phyloP scores from a whole-genome alignment of 805 yeast species.

The Starmerella floris region DNA sequence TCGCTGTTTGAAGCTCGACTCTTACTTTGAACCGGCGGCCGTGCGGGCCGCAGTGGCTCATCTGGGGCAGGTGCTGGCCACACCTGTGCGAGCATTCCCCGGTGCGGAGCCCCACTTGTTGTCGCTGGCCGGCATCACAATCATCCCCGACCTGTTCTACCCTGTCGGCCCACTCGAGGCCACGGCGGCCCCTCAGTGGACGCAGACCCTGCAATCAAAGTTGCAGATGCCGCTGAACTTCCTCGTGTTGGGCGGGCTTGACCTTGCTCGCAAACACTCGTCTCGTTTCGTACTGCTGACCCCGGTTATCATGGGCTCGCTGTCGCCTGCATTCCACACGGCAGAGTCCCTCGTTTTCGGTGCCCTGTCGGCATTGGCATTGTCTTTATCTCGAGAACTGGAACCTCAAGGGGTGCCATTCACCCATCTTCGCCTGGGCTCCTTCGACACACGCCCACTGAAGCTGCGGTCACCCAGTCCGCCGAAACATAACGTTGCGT shows the following conservation, averaged over 20 bases:
- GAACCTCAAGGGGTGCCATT: constrained; percentile 34
- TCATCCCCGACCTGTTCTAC: constrained; percentile 56
- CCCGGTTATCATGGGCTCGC: constrained; percentile 42
- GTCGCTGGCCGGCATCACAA: constrained; percentile 48
- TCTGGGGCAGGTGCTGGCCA: constrained; percentile 37
- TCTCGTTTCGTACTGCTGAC: constrained; percentile 38
- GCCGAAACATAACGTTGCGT: background rate
- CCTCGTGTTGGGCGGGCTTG: constrained; percentile 43
- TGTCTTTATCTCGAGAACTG: constrained; percentile 33
- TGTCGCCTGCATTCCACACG: constrained; percentile 49
- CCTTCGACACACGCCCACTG: constrained; percentile 30
- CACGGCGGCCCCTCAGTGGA: constrained; percentile 41
- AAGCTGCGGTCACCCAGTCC: constrained; percentile 3
- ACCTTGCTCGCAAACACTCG: constrained; percentile 38
- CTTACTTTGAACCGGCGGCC: constrained; percentile 35
- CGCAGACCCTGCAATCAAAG: constrained; percentile 34
- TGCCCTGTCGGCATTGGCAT: constrained; percentile 31
- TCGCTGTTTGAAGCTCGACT: constrained; percentile 44
- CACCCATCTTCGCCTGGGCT: constrained; percentile 36
- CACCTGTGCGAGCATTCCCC: constrained; percentile 46
- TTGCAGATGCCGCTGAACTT: constrained; percentile 38
- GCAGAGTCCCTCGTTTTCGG: constrained; percentile 45
- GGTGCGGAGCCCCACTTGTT: constrained; percentile 46
- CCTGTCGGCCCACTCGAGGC: constrained; percentile 57
- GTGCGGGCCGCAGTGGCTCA: constrained; percentile 38